Conservation (phyloP, 23 red algal species). For the Gracilaria gracilis region DNA sequence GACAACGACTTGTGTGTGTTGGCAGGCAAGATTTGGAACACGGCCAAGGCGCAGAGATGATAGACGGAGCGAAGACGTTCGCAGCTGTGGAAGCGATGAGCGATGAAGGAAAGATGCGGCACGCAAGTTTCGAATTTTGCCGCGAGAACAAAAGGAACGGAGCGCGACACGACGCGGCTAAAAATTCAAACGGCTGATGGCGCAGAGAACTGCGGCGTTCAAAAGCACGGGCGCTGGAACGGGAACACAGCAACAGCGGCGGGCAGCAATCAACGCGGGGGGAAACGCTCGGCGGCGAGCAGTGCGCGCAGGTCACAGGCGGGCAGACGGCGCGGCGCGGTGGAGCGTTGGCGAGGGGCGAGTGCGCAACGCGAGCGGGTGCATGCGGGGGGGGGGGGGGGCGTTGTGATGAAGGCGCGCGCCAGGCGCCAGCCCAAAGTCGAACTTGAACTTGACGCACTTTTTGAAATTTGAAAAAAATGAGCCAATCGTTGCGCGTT, state of each 20-base stretch:
- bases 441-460: not conserved
- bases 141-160: not conserved
- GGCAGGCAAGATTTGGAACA: too few species aligned
- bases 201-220: not conserved
- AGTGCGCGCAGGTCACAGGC: not conserved
- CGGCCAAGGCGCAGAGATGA: too few species aligned
- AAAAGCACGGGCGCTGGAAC: too few species aligned
- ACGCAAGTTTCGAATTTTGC: not conserved
- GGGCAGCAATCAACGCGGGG: too few species aligned
- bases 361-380: too few species aligned
- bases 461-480: constrained; percentile 46
- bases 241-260: too few species aligned
- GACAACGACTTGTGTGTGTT: too few species aligned
- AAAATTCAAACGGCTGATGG: not conserved
- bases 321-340: not conserved
- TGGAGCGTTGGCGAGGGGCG: not conserved
- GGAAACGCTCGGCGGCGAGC: not conserved
- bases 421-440: constrained; percentile 4
- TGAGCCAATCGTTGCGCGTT: not conserved
- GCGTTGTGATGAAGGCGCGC: too few species aligned
- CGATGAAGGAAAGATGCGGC: not conserved
- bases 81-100: not conserved
- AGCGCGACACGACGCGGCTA: not conserved
- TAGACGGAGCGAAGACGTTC: not conserved
- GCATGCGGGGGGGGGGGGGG: too few species aligned